Base-by-base conservation (phyloP, 768 basidiomycete genomes). In the Heimioporus sp. region DNA sequence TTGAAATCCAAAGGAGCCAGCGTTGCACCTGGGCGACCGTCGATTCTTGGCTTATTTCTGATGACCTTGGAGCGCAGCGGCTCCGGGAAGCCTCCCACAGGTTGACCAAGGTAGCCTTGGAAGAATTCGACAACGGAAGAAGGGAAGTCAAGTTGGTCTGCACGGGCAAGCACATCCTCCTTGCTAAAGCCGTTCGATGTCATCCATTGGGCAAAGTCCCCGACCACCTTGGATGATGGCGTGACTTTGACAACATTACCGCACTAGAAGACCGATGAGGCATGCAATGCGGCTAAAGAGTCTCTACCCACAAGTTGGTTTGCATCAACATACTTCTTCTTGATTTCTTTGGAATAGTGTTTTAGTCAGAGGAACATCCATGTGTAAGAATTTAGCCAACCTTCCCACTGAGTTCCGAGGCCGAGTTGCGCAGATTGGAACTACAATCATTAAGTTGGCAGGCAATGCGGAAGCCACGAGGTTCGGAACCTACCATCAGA, bases 161-260 rank as follows among this genome's bases (percentile, higher is more conserved):
- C 97, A 46, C 87, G 84, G 10, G 84, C 80, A 51, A 95, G 67
- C 30, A 99, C 94, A 52, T 98, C 87, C 60, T 86, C 73, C 72
- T 93, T 92, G 48, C 85, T 80, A 53, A 98, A 77, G 56, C 85
- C 83, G 78, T 98, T 98, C 59, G 91, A 90, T 34, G 93, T 95
- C 93, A 98, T 95, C 88, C 90, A 97, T 73, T 99, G 97, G 16
- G 97, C 97, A 72, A 99, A 97, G 76, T 99, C 97, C 21, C 97
- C 97, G 44, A 98, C 95, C 43, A 96, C 92, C 76, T 98, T 99
- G 39, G 97, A 98, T 12, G 97, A 97, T 30, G 97, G 97, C 21
- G 97, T 99, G 61, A 98, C 96, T 80, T 99, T 99, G 79, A 98
- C 87, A 69, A 99, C 88, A 61, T 98, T 93, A 42, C 97, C 97